Conservation (phyloP, 306 rosid genomes). For the Vachellia pachyceras region DNA sequence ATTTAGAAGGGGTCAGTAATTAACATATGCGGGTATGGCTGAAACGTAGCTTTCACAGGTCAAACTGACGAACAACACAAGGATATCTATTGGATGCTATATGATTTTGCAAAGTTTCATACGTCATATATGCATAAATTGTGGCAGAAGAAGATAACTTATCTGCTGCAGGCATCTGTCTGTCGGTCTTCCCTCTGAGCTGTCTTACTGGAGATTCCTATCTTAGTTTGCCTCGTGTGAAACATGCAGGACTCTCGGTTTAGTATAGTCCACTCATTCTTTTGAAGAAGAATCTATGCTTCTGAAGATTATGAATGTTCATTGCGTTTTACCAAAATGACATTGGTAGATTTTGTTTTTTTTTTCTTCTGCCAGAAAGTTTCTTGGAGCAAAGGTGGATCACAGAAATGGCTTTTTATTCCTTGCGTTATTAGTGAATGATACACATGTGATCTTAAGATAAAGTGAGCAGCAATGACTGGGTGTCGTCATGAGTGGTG, state of each 20-base stretch:
- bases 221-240: constrained; percentile 17
- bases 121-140: too few relatives aligned
- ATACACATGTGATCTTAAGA: neutral
- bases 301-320: neutral
- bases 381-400: constrained; percentile 9
- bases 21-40: neutral
- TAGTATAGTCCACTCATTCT: constrained; percentile 43
- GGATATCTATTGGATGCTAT: neutral
- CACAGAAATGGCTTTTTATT: constrained; percentile 23
- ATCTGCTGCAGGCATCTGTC: constrained; percentile 7
- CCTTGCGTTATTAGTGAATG: neutral
- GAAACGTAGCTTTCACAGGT: neutral
- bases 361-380: constrained; percentile 22
- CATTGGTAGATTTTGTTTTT: neutral
- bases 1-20: constrained; percentile 12
- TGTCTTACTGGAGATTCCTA: constrained; percentile 38
- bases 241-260: constrained; percentile 39
- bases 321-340: neutral
- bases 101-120: neutral
- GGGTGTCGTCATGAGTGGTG: constrained; percentile 15
- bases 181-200: constrained; percentile 5
- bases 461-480: constrained; percentile 22
- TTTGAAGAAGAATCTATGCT: constrained; percentile 2
- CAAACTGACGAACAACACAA: neutral
- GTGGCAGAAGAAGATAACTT: neutral